Base-by-base conservation (phyloP, 1,284 basidiomycete genomes). In the Malassezia cuniculi region DNA sequence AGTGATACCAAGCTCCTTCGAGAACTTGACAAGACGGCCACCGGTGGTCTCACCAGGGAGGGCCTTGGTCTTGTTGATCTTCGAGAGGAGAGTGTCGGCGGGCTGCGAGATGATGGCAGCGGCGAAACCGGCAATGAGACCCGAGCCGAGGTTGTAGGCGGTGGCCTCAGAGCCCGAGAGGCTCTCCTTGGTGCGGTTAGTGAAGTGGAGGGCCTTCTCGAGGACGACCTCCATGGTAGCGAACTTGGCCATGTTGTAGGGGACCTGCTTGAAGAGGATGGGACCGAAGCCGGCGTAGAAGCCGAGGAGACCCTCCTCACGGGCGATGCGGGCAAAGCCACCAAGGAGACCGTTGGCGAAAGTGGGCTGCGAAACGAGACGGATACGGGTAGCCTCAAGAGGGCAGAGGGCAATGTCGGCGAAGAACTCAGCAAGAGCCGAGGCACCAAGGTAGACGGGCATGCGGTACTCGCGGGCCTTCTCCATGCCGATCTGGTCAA, bases 51-150 rank as follows among this genome's bases (percentile, higher is more conserved):
- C 71, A 43, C 73, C 73, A 46, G 73, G 73, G 27, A 60, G 55
- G 46, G 72, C 73, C 70, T 74, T 73, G 67, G 70, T 69, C 73
- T 75, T 75, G 73, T 75, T 75, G 68, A 75, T 74, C 72, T 74
- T 75, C 50, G 66, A 73, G 59, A 69, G 72, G 24, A 65, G 48
- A 4, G 63, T 66, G 53, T 66, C 63, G 38, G 63, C 63, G 35
- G 63, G 63, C 43, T 66, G 63, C 28, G 63, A 66, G 54, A 66
- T 60, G 49, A 55, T 53, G 34, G 63, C 63, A 20, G 63, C 63
- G 29, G 60, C 60, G 52, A 61, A 57, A 64, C 63, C 63, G 47
- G 63, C 60, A 36, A 62, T 53, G 15, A 66, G 47, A 65, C 63
- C 63, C n/a, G 53, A 57, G 27, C 57, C 57, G 9, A 66, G 55